Evolutionary conservation across 2,329 filamentous ascomycete genomes (phyloP), one percentile per base, ranked within the genome.

Genomic region (Ramichloridium luteum): DNA sequence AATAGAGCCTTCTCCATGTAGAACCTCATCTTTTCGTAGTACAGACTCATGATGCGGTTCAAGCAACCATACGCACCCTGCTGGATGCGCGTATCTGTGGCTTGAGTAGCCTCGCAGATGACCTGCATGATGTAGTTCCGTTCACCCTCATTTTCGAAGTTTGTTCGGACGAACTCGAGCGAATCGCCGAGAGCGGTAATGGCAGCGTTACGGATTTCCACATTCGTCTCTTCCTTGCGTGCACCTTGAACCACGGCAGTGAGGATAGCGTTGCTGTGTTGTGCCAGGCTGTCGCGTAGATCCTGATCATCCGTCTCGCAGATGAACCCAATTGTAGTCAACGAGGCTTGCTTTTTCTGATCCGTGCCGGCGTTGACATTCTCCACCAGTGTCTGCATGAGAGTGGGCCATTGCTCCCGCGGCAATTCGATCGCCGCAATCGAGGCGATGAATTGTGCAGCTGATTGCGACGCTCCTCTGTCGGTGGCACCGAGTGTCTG

Each of bases 41-140:
- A 98, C 42, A 94, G 73, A 39, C 73, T 82, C 90, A 98, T 98
- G 60, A 98, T 96, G 52, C 90, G 77, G 72, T 98, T 98, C 47
- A 98, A 66, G 59, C 90, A 96, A 49, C 90, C 90, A 57, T 94
- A 98, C 26, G 90, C 83, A 39, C 85, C 86, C 57, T 93, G 84
- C 61, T 96, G 86, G 58, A 98, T 92, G 54, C 85, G 75, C 37
- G 72, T 74, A 59, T 98, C 90, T 1, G 80, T 70, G 48, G 88
- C 85, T 64, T 98, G 90, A 34, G 90, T 98, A 48, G 90, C 90
- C 67, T 98, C 90, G 64, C 90, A 98, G 51, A 98, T 84, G 45
- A 98, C 90, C 67, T 98, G 90, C 90, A 98, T 98, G 55, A 98
- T 98, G 68, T 96, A 98, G 67, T 98, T 98, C 47, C 90, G 79